Evolutionary conservation across 1,139 yeast genomes (phyloP), one percentile per base, ranked within the genome.

Genomic region (Meyerozyma carpophila): DNA sequence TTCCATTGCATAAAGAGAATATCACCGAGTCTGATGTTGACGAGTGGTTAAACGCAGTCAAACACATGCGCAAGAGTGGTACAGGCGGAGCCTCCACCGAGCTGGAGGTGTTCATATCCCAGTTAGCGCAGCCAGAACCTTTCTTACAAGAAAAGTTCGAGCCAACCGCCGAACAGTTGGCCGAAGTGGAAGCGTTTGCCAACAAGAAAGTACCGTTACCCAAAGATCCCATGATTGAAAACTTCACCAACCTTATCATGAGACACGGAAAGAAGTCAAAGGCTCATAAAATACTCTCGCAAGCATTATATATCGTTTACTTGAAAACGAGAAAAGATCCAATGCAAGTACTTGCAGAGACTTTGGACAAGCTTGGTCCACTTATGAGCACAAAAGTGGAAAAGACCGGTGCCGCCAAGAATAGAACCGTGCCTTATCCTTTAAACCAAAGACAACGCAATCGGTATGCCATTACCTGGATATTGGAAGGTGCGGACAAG

Each of bases 401-500:
- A 58, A 84, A 84, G 51, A 89, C 95, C 5, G 95, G 95, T 51
- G 83, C 83, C 48, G 96, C 97, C 36, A 87, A 91, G 59, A 84
- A 84, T 48, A 79, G 73, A 47, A 76, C 82, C 41, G 84, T 89
- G 40, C 98, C 98, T 4, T 81, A 79, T 40, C 96, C 98, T 10
- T 72, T 91, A 58, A 82, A 79, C 43, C 81, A 81, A 59, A 83
- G 89, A 65, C 96, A 90, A 65, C 79, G 98, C 63, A 71, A 82
- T 54, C 80, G 96, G 65, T 81, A 78, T 57, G 96, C 98, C 3
- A 86, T 94, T 73, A 66, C 73, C 49, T 93, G 98, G 98, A 84
- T 93, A 41, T 67, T 90, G 46, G 96, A 89, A 47, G 90, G 95
- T 18, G 80, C 95, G 26, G 75, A 80, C 45, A 84, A 84, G 61